Evolutionary conservation across 345 rosid genomes (phyloP).

Genomic region (Hirschfeldia incana): DNA sequence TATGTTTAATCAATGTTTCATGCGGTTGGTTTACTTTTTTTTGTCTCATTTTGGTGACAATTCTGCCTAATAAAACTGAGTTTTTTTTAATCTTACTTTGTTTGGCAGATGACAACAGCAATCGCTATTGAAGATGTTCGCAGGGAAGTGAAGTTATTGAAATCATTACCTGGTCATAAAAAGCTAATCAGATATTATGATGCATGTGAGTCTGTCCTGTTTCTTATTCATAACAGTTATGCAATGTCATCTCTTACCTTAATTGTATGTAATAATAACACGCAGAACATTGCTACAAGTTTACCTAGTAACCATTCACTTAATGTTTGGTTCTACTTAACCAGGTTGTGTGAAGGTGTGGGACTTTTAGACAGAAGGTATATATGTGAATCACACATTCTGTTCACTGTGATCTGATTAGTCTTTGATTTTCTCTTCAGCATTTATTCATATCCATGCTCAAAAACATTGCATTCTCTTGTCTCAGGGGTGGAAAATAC

Average conservation of each 20-base stretch:
- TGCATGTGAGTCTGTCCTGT: constrained; percentile 82
- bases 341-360: constrained; percentile 85
- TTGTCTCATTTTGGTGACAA: too few relatives aligned
- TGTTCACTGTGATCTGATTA: neutral
- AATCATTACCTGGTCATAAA: constrained; percentile 72
- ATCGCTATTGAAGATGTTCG: constrained; percentile 88
- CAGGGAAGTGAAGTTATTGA: constrained; percentile 80
- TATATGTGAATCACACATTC: too few relatives aligned
- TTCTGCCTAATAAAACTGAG: too few relatives aligned
- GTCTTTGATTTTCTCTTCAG: neutral
- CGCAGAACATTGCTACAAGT: neutral
- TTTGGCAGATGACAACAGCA: constrained; percentile 84
- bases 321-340: constrained; percentile 23
- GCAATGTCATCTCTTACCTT: neutral
- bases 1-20: too few relatives aligned
- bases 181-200: constrained; percentile 71
- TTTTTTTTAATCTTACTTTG: neutral
- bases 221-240: constrained; percentile 13
- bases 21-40: too few relatives aligned
- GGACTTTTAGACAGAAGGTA: constrained; percentile 73
- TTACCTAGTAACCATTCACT: neutral
- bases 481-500: constrained; percentile 69
- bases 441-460: neutral
- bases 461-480: neutral
- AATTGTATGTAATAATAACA: neutral